A percentile compares a stretch with the other conserved stretches of the same genome.
Conservation (phyloP, 2,329 filamentous ascomycete species). For the Claviceps paspali region DNA sequence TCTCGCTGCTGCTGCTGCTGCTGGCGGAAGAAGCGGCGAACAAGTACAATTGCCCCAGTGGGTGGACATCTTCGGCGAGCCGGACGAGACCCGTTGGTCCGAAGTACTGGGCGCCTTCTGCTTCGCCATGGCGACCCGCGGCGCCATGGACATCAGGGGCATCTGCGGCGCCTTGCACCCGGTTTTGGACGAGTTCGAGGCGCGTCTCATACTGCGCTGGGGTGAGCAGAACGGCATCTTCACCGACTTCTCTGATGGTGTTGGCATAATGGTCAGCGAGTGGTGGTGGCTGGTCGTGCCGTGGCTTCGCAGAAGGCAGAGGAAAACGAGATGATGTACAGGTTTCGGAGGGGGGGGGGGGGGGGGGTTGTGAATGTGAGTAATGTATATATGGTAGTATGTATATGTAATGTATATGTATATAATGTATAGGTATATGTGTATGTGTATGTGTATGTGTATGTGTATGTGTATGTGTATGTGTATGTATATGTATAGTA, state of each 20-base stretch:
- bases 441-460: too few species aligned
- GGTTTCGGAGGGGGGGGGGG: too few species aligned
- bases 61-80: constrained; percentile 51
- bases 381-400: not conserved
- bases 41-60: constrained; percentile 49
- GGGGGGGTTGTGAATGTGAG: too few species aligned
- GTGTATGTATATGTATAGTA: too few species aligned
- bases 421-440: too few species aligned
- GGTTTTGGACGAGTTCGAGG: constrained; percentile 48
- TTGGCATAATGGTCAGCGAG: constrained; percentile 34
- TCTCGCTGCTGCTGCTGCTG: too few species aligned
- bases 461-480: too few species aligned
- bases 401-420: too few species aligned
- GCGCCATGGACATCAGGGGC: constrained; percentile 36
- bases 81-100: constrained; percentile 47
- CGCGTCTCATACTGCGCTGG: constrained; percentile 44
- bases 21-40: too few species aligned
- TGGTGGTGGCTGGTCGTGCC: constrained; percentile 53
- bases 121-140: constrained; percentile 46
- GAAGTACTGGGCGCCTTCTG: constrained; percentile 46
- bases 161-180: constrained; percentile 41
- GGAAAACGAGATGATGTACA: not conserved
- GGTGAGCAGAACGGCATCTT: constrained; percentile 37
- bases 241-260: constrained; percentile 21
- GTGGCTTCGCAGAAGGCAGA: constrained; percentile 9